phyloP scores from a whole-genome alignment of 768 basidiomycete genomes.

The Auricularia sp. region DNA sequence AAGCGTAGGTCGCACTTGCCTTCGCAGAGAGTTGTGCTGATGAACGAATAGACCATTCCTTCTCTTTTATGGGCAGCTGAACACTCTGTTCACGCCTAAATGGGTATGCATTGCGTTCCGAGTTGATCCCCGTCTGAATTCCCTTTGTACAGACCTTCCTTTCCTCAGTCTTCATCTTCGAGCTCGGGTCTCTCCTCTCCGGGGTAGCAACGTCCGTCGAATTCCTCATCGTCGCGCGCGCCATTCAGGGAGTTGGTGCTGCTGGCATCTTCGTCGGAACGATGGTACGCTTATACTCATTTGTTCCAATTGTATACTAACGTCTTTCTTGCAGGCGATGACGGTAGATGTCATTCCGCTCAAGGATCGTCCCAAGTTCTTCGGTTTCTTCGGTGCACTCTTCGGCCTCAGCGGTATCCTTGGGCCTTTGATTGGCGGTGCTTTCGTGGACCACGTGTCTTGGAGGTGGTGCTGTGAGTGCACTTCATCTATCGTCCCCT shows the following conservation, averaged over 20 bases:
- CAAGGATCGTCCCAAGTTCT: slow-evolving; percentile 3
- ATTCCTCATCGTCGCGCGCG: slow-evolving; percentile 24
- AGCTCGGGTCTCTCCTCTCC: slow-evolving; percentile 23
- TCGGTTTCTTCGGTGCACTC: slow-evolving; percentile 4
- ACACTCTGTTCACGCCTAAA: slow-evolving; percentile 23
- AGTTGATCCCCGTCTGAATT: too few relatives aligned
- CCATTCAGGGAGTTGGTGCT: slow-evolving; percentile 23
- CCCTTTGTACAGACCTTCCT: not conserved
- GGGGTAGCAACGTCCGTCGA: slow-evolving; percentile 20
- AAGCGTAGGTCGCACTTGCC: not conserved
- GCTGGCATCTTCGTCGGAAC: slow-evolving; percentile 17
- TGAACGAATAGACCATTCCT: slow-evolving; percentile 10
- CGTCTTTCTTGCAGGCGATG: not conserved
- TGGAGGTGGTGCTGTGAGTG: slow-evolving; percentile 21
- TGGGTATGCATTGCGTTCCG: not conserved
- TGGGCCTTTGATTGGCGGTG: slow-evolving; percentile 26
- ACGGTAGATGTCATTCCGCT: slow-evolving; percentile 3
- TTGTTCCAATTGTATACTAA: too few relatives aligned
- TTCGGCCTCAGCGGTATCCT: slow-evolving; percentile 24
- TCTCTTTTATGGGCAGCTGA: slow-evolving; percentile 21
- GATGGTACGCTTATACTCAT: not conserved
- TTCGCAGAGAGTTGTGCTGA: too few relatives aligned
- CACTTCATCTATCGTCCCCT: too few relatives aligned
- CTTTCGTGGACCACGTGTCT: slow-evolving; percentile 22
- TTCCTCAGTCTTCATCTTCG: slow-evolving; percentile 18